Base-by-base conservation (phyloP, 2,329 filamentous ascomycete genomes). In the Elsinoe necatrix region DNA sequence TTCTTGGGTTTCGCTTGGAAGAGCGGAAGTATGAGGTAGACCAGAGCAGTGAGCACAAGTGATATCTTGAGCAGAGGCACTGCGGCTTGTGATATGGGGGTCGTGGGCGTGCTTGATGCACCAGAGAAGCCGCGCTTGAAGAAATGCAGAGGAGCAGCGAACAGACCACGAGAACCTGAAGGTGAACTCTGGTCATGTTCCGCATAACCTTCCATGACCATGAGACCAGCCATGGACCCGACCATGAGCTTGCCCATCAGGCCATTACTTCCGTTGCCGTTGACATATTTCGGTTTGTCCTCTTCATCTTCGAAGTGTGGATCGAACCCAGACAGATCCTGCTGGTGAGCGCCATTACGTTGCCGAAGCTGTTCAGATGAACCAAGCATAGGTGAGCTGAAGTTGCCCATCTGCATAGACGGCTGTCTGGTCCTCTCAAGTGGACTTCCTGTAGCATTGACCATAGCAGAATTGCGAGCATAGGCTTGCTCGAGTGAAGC, bases 191-290 rank as follows among this genome's bases (percentile, higher is more conserved):
- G 71, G 71, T 89, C 81, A 35, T 71, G 68, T 63, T 84, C 74
- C 67, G 86, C 80, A 56, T 91, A 77, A 1, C 89, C 89, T 72
- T 96, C 90, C 63, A 95, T 73, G 31, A 96, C 80, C 91, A 97
- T 95, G 16, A 97, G 76, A 12, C 89, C 90, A 21, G 91, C 92
- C 58, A 97, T 80, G 16, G 91, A 92, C 41, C 92, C 92, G 4
- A 96, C 84, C 88, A 96, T 93, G 62, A 96, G 78, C 72, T 95
- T 95, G 65, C 79, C 81, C 64, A 83, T 72, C 62, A 78, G 75
- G 34, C 78, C 77, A 42, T 75, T 73, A 60, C 69, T 69, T 16
- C 72, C 70, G 9, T 56, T 45, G 14, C 74, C 73, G 69, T 67
- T 66, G 45, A 59, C 58, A 63, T 67, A 61, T 75, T 75, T 58